A percentile compares a stretch with the other conserved stretches of the same genome.
These are phyloP conservation scores for Yamadazyma songkhlaensis DNA, from an alignment of 1,139 yeast species.

Conservation along the genomic window DNA sequence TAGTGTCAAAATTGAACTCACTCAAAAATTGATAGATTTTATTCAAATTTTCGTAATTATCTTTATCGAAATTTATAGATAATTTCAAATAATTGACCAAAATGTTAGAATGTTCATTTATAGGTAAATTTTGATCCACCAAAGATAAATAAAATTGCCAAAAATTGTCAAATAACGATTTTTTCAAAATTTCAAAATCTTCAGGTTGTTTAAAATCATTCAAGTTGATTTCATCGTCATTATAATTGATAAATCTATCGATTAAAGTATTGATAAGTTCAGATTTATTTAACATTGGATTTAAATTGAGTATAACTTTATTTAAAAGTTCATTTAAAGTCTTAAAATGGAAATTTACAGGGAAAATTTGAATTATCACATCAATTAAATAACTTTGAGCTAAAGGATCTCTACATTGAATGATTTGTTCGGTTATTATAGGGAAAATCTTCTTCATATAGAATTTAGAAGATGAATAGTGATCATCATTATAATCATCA, in stretches of 20 bases:
- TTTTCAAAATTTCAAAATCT: constrained; percentile 6
- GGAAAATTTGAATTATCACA: constrained; percentile 88
- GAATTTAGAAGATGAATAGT: constrained; percentile 35
- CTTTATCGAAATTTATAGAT: constrained; percentile 66
- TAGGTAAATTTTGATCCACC: constrained; percentile 53
- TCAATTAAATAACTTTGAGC: constrained; percentile 92
- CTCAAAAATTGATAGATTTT: constrained; percentile 58
- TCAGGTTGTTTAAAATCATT: constrained; percentile 23
- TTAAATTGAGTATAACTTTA: constrained; percentile 59
- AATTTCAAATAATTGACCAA: constrained; percentile 64
- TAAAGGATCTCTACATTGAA: constrained; percentile 86
- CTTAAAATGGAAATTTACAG: constrained; percentile 83
- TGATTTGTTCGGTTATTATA: constrained; percentile 79
- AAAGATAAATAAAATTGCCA: constrained; percentile 62
- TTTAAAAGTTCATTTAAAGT: constrained; percentile 68
- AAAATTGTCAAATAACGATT: constrained; percentile 37
- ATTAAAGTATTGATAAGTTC: constrained; percentile 68
- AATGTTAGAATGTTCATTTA: constrained; percentile 63
- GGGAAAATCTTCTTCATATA: constrained; percentile 74
- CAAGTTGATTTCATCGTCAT: constrained; percentile 21
- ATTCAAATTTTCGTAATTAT: constrained; percentile 59
- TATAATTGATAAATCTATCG: constrained; percentile 67
- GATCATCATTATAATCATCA: constrained; percentile 51
- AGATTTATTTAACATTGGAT: constrained; percentile 66
- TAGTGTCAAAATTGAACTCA: constrained; percentile 26